phyloP scores from a whole-genome alignment of 805 yeast species.

The Scheffersomyces amazonensis region DNA sequence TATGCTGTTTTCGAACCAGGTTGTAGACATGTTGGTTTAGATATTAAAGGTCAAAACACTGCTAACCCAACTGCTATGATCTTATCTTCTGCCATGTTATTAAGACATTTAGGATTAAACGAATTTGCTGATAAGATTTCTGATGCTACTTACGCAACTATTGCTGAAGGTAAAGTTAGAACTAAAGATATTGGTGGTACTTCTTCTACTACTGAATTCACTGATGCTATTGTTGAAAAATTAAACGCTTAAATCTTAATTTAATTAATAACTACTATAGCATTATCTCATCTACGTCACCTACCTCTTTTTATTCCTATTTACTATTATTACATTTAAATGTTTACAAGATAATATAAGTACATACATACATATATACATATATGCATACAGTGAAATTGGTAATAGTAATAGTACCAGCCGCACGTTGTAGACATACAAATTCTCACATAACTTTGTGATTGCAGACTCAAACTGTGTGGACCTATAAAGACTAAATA shows the following conservation, averaged over 20 bases:
- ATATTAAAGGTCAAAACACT: constrained; percentile 88
- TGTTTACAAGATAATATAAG: too few relatives aligned
- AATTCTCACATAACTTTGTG: too few relatives aligned
- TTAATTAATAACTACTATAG: neutral
- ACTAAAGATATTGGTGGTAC: constrained; percentile 93
- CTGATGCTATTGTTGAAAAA: constrained; percentile 81
- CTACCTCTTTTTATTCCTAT: too few relatives aligned
- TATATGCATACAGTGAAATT: too few relatives aligned
- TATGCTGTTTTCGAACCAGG: constrained; percentile 99
- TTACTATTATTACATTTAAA: too few relatives aligned
- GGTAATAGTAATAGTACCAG: too few relatives aligned
- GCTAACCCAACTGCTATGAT: constrained; percentile 99
- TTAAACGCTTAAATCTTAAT: constrained; percentile 33
- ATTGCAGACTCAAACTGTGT: too few relatives aligned
- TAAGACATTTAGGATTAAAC: constrained; percentile 92
- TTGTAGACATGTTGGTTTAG: constrained; percentile 98
- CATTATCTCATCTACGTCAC: too few relatives aligned
- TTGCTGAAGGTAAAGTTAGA: constrained; percentile 81
- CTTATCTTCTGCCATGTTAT: constrained; percentile 83
- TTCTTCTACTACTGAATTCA: constrained; percentile 88
- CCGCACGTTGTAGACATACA: too few relatives aligned
- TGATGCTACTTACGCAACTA: constrained; percentile 83
- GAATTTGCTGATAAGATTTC: constrained; percentile 82
- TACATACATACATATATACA: too few relatives aligned
- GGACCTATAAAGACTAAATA: too few relatives aligned